Conservation (phyloP, 306 rosid species). For the Bauhinia variegata region DNA sequence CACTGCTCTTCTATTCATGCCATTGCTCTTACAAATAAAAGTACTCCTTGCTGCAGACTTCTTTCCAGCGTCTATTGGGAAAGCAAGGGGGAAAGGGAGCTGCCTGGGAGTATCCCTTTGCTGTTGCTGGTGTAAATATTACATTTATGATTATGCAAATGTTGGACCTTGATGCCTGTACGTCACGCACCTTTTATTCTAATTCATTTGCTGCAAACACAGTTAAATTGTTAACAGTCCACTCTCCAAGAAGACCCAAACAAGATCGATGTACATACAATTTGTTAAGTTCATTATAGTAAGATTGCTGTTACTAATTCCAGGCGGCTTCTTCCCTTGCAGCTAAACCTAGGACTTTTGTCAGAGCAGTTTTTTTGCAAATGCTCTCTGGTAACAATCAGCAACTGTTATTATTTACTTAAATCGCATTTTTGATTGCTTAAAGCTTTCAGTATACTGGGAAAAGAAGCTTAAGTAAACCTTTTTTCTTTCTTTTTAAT, state of each 20-base stretch:
- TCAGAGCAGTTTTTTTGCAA: slow-evolving; percentile 76
- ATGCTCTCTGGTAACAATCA: slow-evolving; percentile 73
- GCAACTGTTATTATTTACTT: background rate
- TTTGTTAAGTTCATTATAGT: slow-evolving; percentile 18
- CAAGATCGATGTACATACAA: background rate
- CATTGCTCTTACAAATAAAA: background rate
- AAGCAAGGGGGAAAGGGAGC: slow-evolving; percentile 80
- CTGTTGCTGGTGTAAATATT: slow-evolving; percentile 86
- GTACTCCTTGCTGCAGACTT: slow-evolving; percentile 46
- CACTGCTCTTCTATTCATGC: background rate
- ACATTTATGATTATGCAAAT: slow-evolving; percentile 91
- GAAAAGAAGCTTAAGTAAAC: too few relatives aligned
- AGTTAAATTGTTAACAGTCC: background rate
- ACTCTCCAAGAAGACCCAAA: slow-evolving; percentile 2
- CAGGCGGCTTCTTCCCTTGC: slow-evolving; percentile 45
- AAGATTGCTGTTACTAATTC: slow-evolving; percentile 37
- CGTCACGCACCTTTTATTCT: slow-evolving; percentile 25
- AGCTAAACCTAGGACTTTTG: slow-evolving; percentile 77
- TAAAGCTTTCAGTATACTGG: too few relatives aligned
- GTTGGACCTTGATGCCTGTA: slow-evolving; percentile 83
- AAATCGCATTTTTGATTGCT: too few relatives aligned
- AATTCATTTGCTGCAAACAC: slow-evolving; percentile 2
- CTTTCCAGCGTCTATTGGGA: slow-evolving; percentile 67
- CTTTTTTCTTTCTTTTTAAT: too few relatives aligned
- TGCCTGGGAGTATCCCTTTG: slow-evolving; percentile 85